Evolutionary conservation across 2,329 filamentous ascomycete genomes (phyloP).

Genomic region (Botrytis hyacinthi): DNA sequence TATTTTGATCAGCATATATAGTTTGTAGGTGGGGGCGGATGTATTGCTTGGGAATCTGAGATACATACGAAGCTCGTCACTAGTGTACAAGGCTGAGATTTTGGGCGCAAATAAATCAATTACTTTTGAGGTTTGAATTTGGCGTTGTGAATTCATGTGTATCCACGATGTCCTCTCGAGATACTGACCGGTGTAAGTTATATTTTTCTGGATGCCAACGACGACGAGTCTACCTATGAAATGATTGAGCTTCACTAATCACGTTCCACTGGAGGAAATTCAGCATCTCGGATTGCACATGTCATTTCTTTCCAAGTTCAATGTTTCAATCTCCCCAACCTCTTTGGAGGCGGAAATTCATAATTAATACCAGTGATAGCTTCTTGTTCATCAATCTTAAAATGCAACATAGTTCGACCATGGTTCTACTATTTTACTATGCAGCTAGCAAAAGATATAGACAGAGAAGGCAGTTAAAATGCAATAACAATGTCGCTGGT

Average conservation of each 20-base stretch:
- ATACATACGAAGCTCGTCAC: neutral
- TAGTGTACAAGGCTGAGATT: neutral
- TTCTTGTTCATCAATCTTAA: neutral
- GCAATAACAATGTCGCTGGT: too few relatives aligned
- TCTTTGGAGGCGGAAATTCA: neutral
- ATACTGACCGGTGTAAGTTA: neutral
- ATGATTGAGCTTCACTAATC: neutral
- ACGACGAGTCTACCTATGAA: neutral
- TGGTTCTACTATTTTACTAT: neutral
- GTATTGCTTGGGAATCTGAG: neutral
- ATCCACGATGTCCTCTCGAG: neutral
- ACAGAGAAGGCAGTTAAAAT: neutral
- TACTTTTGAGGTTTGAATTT: neutral
- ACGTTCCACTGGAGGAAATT: neutral
- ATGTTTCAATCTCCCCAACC: neutral
- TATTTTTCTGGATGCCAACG: neutral
- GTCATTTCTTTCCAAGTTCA: neutral
- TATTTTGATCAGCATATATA: neutral
- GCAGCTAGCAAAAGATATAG: neutral
- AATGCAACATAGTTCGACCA: conserved; percentile 36
- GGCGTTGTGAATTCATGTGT: neutral
- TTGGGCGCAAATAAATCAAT: neutral
- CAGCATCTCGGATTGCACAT: neutral
- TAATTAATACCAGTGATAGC: neutral
- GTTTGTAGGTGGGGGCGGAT: neutral